Base-by-base conservation (phyloP, 306 rosid species). In the Delonix regia region DNA sequence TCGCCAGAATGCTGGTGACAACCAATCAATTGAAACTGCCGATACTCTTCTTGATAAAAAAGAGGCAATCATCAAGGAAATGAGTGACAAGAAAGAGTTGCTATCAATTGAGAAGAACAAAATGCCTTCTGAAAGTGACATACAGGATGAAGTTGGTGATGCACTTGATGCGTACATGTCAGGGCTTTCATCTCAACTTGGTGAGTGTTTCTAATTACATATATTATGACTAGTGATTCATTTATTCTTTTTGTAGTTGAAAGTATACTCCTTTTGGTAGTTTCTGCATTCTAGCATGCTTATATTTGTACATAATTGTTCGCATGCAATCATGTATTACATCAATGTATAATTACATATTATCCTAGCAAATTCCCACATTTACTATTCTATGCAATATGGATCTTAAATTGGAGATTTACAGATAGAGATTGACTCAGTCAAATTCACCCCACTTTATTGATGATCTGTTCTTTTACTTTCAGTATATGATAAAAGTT, bases 101-200 rank as follows among this genome's bases (percentile, higher is more conserved):
- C 85, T 95, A 83, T 53, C 30, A 57, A 66, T 74, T 56, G 99
- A 95, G 84, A 84, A 88, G 78, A 88, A 80, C 75, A 86, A 70
- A 85, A 34, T 88, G 11, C 76, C 76, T 25, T 82, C 91, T 53
- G 75, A 84, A 71, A 69, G 75, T 79, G 42, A 69, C 39, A 74
- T 57, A 12, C 88, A 86, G 74, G 80, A 81, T 59, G 92, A 91
- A 66, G 84, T 67, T 71, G 91, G 80, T 75, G 99, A 92, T 80
- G 76, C 88, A 65, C 94, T 95, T 71, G 99, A 95, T 85, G 96
- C 97, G 48, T 95, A 75, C 84, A 92, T 95, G 99, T 82, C 99
- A 18, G 98, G 97, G 62, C 91, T 95, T 78, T 95, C 99, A 83
- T 83, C 97, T 73, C 92, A 92, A 86, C 94, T 95, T 76, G 99